These are phyloP conservation scores for Arthrocladium fulminans DNA, from an alignment of 2,329 filamentous ascomycete genomes.

Conservation along the genomic window DNA sequence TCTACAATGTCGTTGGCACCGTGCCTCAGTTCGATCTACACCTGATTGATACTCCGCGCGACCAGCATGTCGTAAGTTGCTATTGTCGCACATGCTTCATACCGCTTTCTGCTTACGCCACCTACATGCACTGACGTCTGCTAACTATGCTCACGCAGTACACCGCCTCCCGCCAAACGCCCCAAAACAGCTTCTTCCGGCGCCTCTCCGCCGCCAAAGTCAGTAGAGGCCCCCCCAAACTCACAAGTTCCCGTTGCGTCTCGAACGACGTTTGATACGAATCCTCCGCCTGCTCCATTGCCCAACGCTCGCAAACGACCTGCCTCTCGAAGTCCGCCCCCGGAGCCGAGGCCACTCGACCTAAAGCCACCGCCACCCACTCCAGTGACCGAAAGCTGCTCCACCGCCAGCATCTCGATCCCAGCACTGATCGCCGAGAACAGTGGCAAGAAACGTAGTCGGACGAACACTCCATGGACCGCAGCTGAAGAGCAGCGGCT, in stretches of 20 bases:
- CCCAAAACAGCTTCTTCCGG: not conserved
- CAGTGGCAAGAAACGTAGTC: constrained; percentile 63
- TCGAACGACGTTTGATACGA: constrained; percentile 1
- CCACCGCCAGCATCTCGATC: constrained; percentile 12
- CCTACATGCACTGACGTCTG: not conserved
- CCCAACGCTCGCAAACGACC: constrained; percentile 38
- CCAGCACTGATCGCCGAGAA: constrained; percentile 17
- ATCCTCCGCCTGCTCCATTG: constrained; percentile 14
- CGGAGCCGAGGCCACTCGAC: constrained; percentile 12
- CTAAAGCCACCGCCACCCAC: constrained; percentile 15
- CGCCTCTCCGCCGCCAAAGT: not conserved
- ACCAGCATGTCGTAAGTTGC: constrained; percentile 10
- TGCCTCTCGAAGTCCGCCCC: constrained; percentile 28
- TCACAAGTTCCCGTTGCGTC: not conserved
- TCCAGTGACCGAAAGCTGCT: constrained; percentile 5
- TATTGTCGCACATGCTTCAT: constrained; percentile 4
- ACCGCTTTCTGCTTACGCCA: not conserved
- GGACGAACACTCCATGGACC: constrained; percentile 98
- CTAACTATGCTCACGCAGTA: not conserved
- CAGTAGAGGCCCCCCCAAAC: not conserved
- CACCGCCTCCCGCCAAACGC: constrained; percentile 9
- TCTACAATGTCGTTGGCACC: constrained; percentile 10
- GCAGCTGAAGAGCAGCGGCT: constrained; percentile 84
- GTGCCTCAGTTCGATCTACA: constrained; percentile 2
- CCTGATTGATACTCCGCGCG: constrained; percentile 7